phyloP scores from a whole-genome alignment of 805 yeast species.

The Kluyveromyces dobzhanskii region DNA sequence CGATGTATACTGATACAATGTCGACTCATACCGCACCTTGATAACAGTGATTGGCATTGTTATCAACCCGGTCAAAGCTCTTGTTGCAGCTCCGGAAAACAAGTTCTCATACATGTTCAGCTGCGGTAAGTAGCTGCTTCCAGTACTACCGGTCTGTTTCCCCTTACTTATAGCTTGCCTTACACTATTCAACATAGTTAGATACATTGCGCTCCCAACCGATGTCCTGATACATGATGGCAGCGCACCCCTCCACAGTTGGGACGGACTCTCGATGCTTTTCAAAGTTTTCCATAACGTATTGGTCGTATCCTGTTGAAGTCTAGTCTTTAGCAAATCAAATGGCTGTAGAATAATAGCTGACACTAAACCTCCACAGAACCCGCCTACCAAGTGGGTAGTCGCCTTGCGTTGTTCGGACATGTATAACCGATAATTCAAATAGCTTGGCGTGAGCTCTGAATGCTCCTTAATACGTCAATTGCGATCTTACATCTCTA shows the following conservation, averaged over 20 bases:
- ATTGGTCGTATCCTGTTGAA: conserved; percentile 49
- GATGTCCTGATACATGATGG: conserved; percentile 90
- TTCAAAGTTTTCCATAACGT: conserved; percentile 28
- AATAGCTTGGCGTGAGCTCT: too few relatives aligned
- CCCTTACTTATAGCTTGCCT: conserved; percentile 42
- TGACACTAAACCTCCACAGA: conserved; percentile 74
- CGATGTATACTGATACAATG: conserved; percentile 60
- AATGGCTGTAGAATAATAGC: conserved; percentile 80
- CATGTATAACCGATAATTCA: not conserved
- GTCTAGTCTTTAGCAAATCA: conserved; percentile 78
- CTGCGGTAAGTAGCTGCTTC: conserved; percentile 52
- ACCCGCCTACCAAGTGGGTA: conserved; percentile 69
- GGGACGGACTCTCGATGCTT: conserved; percentile 33
- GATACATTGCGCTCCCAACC: conserved; percentile 80
- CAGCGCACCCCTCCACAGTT: conserved; percentile 88
- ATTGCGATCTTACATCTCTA: too few relatives aligned
- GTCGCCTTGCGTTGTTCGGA: conserved; percentile 14
- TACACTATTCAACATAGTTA: conserved; percentile 59
- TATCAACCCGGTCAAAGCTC: conserved; percentile 74
- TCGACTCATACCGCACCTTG: conserved; percentile 84
- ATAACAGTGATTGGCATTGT: conserved; percentile 94
- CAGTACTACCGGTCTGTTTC: conserved; percentile 6
- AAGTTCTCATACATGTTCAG: conserved; percentile 63
- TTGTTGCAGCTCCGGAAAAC: conserved; percentile 64
- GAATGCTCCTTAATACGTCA: too few relatives aligned